phyloP scores from a whole-genome alignment of 2,329 filamentous ascomycete genomes.

The Fusarium scirpi region DNA sequence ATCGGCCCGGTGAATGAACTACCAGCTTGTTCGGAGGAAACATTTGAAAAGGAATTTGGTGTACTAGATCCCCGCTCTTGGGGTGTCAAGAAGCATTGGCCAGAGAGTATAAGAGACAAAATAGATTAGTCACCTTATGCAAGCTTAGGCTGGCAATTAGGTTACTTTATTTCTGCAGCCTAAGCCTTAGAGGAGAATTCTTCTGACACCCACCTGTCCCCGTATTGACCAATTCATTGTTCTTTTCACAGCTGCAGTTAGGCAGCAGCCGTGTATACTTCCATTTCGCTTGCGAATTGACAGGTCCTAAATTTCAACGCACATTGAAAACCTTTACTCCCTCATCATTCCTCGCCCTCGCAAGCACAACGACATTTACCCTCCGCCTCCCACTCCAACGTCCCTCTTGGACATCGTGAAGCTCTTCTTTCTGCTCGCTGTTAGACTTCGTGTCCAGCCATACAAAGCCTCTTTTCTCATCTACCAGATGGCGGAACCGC shows the following conservation, averaged over 20 bases:
- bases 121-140: background rate
- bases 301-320: background rate
- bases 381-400: background rate
- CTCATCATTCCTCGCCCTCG: background rate
- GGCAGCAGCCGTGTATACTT: background rate
- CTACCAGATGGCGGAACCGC: background rate
- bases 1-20: too few species aligned
- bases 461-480: background rate
- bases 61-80: too few species aligned
- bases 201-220: background rate
- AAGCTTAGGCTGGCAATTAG: background rate
- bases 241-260: background rate
- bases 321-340: background rate
- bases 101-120: background rate
- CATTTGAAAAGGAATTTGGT: background rate
- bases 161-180: background rate
- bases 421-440: background rate
- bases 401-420: background rate
- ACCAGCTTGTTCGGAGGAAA: background rate
- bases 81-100: background rate
- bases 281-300: background rate
- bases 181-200: background rate
- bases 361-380: accelerated
- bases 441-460: too few species aligned
- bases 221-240: background rate